Base-by-base conservation (phyloP, 768 basidiomycete genomes). In the Omphalotus guepiniiformis region DNA sequence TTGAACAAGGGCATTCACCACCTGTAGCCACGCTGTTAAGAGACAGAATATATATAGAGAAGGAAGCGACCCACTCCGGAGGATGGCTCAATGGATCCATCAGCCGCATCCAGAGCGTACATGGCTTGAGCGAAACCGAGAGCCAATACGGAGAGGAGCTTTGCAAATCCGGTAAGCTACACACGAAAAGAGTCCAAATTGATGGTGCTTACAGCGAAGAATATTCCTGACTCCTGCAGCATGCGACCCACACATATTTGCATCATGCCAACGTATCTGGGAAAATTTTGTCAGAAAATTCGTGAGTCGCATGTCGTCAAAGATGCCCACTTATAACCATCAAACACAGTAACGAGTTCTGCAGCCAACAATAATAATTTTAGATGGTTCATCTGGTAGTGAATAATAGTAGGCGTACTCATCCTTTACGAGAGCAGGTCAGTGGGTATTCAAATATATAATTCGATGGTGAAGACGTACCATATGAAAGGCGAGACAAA, bases 241-340 rank as follows among this genome's bases (percentile, higher is more conserved):
- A 97, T 97, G 11, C 92, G 76, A 16, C 89, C 82, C 2, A 95
- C 82, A 51, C 93, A 94, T 23, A 97, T 92, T 61, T 95, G 92
- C 83, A 96, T 83, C 0, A 87, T 93, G 6, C 93, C 93, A 38
- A 97, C 81, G 55, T 88, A 88, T 58, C 85, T 88, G 42, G 7
- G 27, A 39, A 41, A n/a, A n/a, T 16, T 8, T 39, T 49, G 43
- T 39, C 29, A 29, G 25, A 39, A 42, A 28, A n/a, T n/a, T n/a
- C n/a, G n/a, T n/a, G n/a, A n/a, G n/a, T n/a, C n/a, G n/a, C n/a
- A n/a, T n/a, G n/a, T n/a, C n/a, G 23, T 42, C 30, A 21, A n/a
- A 42, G 27, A 30, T n/a, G 49, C 78, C 55, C 53, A 88, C 82
- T 91, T 87, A 65, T 76, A 84, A 6, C 87, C 85, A 58, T 89